A percentile compares a stretch with the other conserved stretches of the same genome.
These are phyloP conservation scores for Antarctomyces pellizariae DNA, from an alignment of 495 filamentous ascomycete genomes.

Conservation along the genomic window DNA sequence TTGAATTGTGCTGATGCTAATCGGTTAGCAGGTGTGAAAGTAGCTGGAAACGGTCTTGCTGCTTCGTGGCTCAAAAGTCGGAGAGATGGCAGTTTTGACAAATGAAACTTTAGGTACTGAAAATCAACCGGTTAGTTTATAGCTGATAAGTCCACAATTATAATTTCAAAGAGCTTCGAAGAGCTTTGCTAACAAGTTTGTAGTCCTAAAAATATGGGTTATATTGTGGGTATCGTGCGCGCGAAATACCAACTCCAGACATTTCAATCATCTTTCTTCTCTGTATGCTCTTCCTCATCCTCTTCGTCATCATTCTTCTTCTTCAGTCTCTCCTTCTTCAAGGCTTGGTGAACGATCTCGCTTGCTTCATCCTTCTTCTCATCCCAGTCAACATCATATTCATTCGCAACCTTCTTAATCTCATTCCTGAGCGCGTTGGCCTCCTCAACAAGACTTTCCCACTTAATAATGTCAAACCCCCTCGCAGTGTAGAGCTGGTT, in stretches of 20 bases:
- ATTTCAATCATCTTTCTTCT: slow-evolving; percentile 17
- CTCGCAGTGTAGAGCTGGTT: slow-evolving; percentile 46
- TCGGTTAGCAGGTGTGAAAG: no score
- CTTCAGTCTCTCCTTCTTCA: slow-evolving; percentile 35
- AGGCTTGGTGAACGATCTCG: slow-evolving; percentile 42
- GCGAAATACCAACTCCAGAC: slow-evolving; percentile 1
- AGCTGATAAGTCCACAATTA: no score
- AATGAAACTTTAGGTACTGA: no score
- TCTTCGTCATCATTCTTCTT: slow-evolving; percentile 15
- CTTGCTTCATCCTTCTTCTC: slow-evolving; percentile 57
- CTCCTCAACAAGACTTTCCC: slow-evolving; percentile 61
- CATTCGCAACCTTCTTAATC: slow-evolving; percentile 57
- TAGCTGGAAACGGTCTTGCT: no score
- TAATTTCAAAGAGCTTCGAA: no score
- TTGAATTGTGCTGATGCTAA: no score
- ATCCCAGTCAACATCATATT: slow-evolving; percentile 92
- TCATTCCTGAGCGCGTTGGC: slow-evolving; percentile 59
- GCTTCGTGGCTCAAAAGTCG: no score
- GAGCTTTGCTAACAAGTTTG: slow-evolving; percentile 2
- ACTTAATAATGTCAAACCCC: slow-evolving; percentile 52
- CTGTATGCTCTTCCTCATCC: slow-evolving; percentile 14
- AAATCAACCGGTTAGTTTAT: no score
- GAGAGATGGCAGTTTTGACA: no score
- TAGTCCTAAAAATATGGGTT: slow-evolving; percentile 15
- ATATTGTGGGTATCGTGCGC: not conserved